Percentiles rank a stretch among this genome's conserved stretches.
Evolutionary conservation across 371 early-diverging fungal genomes (phyloP).

Genomic region (Mycotypha africana): DNA sequence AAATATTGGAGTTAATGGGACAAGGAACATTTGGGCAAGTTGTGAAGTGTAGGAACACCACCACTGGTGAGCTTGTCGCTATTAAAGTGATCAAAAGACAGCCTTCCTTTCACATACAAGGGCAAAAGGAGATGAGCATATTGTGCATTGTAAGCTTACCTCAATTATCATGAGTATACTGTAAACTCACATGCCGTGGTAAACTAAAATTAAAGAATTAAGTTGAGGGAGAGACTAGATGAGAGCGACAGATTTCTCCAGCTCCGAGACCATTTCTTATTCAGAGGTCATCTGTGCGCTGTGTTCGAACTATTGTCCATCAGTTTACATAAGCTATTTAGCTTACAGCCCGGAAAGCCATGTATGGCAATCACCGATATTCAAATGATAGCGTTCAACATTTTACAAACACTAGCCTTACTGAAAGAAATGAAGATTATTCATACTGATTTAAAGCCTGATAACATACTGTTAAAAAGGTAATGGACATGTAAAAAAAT

Average conservation of each 20-base stretch:
- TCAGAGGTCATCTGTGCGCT: slow-evolving; percentile 86
- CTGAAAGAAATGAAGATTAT: slow-evolving; percentile 83
- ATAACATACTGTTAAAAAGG: slow-evolving; percentile 92
- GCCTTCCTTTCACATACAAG: slow-evolving; percentile 87
- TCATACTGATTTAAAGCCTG: slow-evolving; percentile 99
- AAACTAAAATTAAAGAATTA: background rate
- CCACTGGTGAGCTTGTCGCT: slow-evolving; percentile 83
- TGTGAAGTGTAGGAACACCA: slow-evolving; percentile 83
- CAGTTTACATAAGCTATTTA: slow-evolving; percentile 93
- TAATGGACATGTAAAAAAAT: slow-evolving; percentile 18
- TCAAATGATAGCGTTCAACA: slow-evolving; percentile 77
- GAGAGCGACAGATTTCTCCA: slow-evolving; percentile 68
- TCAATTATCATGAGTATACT: too few relatives aligned
- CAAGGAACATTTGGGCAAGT: slow-evolving; percentile 99
- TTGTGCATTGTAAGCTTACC: slow-evolving; percentile 67
- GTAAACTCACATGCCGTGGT: too few relatives aligned
- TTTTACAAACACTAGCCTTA: slow-evolving; percentile 82
- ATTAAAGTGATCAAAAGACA: slow-evolving; percentile 97
- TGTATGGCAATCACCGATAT: slow-evolving; percentile 85
- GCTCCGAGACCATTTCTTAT: slow-evolving; percentile 84
- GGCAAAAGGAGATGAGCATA: slow-evolving; percentile 89
- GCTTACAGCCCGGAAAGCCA: slow-evolving; percentile 73
- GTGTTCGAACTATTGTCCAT: slow-evolving; percentile 92
- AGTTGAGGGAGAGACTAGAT: slow-evolving; percentile 60
- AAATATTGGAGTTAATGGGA: slow-evolving; percentile 89